These are phyloP conservation scores for Astrothelium macrocarpum DNA, from an alignment of 495 filamentous ascomycete species.

Conservation along the genomic window DNA sequence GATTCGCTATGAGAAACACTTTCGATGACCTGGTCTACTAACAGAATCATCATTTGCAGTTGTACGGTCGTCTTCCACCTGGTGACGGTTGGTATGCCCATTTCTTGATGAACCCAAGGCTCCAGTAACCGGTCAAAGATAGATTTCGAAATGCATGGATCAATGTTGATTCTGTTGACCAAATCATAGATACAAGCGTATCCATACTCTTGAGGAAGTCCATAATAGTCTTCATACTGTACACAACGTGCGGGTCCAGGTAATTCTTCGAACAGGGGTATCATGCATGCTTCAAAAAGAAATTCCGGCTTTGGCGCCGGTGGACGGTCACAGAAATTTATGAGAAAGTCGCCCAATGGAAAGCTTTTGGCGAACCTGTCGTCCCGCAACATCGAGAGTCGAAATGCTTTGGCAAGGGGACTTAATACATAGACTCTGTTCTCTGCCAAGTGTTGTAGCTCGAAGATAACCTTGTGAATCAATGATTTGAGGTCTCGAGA, in stretches of 20 bases:
- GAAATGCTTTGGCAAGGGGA: conserved; percentile 21
- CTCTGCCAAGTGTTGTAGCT: conserved; percentile 21
- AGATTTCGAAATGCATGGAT: conserved; percentile 15
- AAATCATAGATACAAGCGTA: conserved; percentile 38
- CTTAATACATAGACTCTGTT: conserved; percentile 26
- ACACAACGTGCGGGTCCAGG: conserved; percentile 8
- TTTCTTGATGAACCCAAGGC: conserved; percentile 34
- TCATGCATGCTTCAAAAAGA: conserved; percentile 28
- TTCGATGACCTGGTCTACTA: conserved; percentile 19
- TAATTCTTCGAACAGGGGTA: conserved; percentile 19
- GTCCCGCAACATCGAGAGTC: conserved; percentile 15
- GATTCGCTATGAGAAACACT: conserved; percentile 7
- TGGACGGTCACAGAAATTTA: conserved; percentile 24
- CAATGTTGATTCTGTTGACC: conserved; percentile 29
- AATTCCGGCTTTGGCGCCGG: conserved; percentile 31
- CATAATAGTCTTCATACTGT: conserved; percentile 36
- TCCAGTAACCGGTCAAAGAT: conserved; percentile 30
- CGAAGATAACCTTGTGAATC: conserved; percentile 9
- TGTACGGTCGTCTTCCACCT: conserved; percentile 38
- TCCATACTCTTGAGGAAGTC: conserved; percentile 27
- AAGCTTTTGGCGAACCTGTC: conserved; percentile 17
- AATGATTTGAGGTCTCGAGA: neutral
- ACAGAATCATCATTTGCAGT: conserved; percentile 37
- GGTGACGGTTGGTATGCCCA: conserved; percentile 31
- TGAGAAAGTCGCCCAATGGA: conserved; percentile 22